Percentiles rank a stretch among this genome's conserved stretches.
Conservation (phyloP, 768 basidiomycete genomes). For the Leucocoprinus sp. region DNA sequence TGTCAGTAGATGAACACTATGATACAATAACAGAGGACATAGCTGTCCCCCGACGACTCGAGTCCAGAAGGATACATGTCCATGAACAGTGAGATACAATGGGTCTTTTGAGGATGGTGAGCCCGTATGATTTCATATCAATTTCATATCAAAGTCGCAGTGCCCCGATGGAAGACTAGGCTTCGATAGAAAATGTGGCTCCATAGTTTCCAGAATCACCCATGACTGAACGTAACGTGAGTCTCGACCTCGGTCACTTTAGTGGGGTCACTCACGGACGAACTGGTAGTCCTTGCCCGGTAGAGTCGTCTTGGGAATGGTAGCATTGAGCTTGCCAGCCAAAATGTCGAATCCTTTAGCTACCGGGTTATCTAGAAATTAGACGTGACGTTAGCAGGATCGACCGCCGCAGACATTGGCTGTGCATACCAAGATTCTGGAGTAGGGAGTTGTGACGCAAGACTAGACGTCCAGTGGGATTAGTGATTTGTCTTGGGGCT, state of each 20-base stretch:
- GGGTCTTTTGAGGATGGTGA: background rate
- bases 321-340: constrained; percentile 27
- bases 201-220: constrained; percentile 49
- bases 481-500: constrained; percentile 34
- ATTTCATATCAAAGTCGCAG: background rate
- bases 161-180: constrained; percentile 15
- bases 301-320: constrained; percentile 27
- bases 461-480: constrained; percentile 30
- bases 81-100: background rate
- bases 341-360: constrained; percentile 30
- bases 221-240: constrained; percentile 28
- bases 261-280: constrained; percentile 28
- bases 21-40: constrained; percentile 8
- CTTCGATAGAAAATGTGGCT: constrained; percentile 33
- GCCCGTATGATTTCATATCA: background rate
- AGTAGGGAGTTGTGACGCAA: constrained; percentile 25
- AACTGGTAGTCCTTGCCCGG: constrained; percentile 34
- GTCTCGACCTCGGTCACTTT: constrained; percentile 6
- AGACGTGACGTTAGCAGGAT: background rate
- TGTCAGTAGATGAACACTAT: constrained; percentile 3
- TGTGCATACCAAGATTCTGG: constrained; percentile 24
- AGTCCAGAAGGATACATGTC: constrained; percentile 8
- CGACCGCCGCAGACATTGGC: background rate
- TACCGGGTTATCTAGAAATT: constrained; percentile 25
- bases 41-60: constrained; percentile 4